Evolutionary conservation across 2,329 filamentous ascomycete species (phyloP).

Genomic region (Venturia oleaginea): DNA sequence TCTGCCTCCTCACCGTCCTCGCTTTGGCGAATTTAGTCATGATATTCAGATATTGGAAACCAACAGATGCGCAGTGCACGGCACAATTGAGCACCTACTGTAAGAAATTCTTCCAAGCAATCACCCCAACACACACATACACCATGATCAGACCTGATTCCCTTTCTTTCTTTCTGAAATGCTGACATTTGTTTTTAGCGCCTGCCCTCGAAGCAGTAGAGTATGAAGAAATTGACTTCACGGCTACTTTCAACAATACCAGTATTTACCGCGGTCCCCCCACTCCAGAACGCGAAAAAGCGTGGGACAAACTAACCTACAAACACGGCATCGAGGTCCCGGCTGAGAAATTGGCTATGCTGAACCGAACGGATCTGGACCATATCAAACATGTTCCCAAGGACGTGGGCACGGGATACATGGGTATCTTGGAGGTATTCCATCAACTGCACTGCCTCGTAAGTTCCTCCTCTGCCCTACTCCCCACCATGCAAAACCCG

Average conservation of each 20-base stretch:
- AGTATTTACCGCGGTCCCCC: constrained; percentile 15
- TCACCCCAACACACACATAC: neutral
- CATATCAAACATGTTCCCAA: neutral
- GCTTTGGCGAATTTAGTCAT: neutral
- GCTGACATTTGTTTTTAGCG: neutral
- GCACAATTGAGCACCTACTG: neutral
- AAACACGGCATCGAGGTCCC: constrained; percentile 14
- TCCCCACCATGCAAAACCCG: neutral
- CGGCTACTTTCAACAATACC: constrained; percentile 14
- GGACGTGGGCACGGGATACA: constrained; percentile 10
- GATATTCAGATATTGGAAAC: neutral
- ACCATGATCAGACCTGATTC: no score
- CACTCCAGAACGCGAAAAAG: constrained; percentile 13
- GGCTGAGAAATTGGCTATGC: constrained; percentile 5
- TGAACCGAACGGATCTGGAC: neutral
- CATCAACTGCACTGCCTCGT: constrained; percentile 17
- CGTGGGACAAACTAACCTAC: constrained; percentile 13
- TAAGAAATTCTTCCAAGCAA: neutral
- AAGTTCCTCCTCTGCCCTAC: neutral
- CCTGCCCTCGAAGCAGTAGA: constrained; percentile 13
- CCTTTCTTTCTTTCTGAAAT: no score
- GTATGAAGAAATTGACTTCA: constrained; percentile 15
- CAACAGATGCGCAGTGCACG: neutral
- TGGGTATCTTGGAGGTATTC: constrained; percentile 15
- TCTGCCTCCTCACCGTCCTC: neutral